These are phyloP conservation scores for Isatis lusitanica DNA, from an alignment of 441 rosid genomes.

Conservation along the genomic window DNA sequence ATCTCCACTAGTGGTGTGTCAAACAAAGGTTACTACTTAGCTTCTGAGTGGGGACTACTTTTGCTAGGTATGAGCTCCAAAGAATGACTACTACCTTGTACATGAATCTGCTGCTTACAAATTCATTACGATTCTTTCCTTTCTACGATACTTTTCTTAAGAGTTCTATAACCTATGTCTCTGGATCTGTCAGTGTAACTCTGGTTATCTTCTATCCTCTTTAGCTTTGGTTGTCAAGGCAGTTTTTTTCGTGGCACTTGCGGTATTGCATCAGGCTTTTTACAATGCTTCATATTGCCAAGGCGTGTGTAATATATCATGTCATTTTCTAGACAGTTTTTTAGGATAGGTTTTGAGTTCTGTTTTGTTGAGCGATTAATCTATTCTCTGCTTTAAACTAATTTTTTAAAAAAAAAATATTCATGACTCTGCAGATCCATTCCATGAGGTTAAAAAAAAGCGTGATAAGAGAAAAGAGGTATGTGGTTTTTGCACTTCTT, in stretches of 20 bases:
- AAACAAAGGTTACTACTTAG: conserved; percentile 7
- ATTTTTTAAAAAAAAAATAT: background rate
- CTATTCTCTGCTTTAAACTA: background rate
- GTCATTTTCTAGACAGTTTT: background rate
- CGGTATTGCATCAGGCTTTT: background rate
- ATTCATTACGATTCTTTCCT: background rate
- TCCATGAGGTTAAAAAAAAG: conserved; percentile 83
- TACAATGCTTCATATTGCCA: background rate
- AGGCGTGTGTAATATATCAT: background rate
- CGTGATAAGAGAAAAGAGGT: conserved; percentile 87
- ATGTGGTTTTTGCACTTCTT: conserved; percentile 4
- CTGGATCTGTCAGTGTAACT: conserved; percentile 11
- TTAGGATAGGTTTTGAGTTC: background rate
- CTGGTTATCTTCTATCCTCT: background rate
- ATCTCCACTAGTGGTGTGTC: conserved; percentile 26
- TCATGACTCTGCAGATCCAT: conserved; percentile 60
- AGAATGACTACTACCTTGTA: background rate
- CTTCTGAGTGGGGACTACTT: conserved; percentile 4
- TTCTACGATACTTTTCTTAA: background rate
- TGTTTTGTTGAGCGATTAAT: background rate
- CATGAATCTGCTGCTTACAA: conserved; percentile 14
- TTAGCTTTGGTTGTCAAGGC: background rate
- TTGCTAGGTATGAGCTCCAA: background rate
- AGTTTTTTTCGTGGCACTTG: background rate
- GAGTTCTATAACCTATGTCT: background rate